These are phyloP conservation scores for Eimeria maxima DNA, from an alignment of 169 alveolate genomes.

Conservation along the genomic window DNA sequence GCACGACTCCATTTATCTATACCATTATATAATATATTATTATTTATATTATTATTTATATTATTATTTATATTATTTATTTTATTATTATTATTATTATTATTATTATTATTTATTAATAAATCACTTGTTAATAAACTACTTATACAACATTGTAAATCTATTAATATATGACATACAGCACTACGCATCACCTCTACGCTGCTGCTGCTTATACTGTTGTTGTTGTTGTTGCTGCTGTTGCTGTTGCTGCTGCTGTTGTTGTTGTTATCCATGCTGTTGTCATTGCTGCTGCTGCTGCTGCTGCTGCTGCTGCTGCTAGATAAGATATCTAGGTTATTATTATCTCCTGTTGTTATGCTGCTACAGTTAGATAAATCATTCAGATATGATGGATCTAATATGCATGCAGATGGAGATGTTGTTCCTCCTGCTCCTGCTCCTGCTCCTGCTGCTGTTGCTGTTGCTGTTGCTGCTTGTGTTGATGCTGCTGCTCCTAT, in stretches of 20 bases:
- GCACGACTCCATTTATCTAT: conserved; percentile 71
- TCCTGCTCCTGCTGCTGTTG: too few species aligned
- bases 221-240: conserved; percentile 31
- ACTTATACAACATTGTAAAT: conserved; percentile 52
- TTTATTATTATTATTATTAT: too few species aligned
- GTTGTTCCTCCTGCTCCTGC: too few species aligned
- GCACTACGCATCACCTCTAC: conserved; percentile 81
- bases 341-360: too few species aligned
- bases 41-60: too few species aligned
- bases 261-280: background rate
- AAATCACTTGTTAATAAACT: background rate
- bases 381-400: too few species aligned
- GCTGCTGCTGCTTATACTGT: conserved; percentile 30
- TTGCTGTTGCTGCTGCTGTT: background rate
- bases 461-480: background rate
- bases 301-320: too few species aligned
- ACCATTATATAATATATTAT: conserved; percentile 2
- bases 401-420: too few species aligned
- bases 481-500: background rate
- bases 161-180: conserved; percentile 50
- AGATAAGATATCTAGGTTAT: too few species aligned
- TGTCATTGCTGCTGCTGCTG: conserved; percentile 25
- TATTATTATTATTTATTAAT: too few species aligned
- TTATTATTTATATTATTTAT: too few species aligned
- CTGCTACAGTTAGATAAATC: too few species aligned